Base-by-base conservation (phyloP, 106 monocot genomes). In the Narthecium ossifragum region DNA sequence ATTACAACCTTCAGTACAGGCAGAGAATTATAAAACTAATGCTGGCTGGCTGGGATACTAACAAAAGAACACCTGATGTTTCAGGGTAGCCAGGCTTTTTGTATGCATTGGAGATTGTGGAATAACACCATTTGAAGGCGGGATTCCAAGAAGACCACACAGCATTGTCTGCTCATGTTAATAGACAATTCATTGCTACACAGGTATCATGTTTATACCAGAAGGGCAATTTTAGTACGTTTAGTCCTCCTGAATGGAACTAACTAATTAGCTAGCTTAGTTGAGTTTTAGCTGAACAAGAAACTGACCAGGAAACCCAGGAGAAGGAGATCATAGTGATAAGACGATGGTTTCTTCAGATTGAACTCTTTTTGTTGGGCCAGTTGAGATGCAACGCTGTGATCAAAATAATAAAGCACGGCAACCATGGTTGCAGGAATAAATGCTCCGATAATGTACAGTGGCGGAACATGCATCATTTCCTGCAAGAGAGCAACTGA, bases 41-140 rank as follows among this genome's bases (percentile, higher is more conserved):
- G 0, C 43, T 43, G 11, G 0, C n/a, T n/a, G n/a, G n/a, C n/a
- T n/a, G n/a, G n/a, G n/a, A n/a, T n/a, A n/a, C n/a, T n/a, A n/a
- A n/a, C n/a, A n/a, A n/a, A n/a, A 43, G 43, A 47, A 13, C 57
- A 75, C 75, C 75, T 75, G 75, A 49, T 75, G 75, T 63, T 75
- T 75, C 9, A 75, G 68, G 21, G 75, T 75, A 46, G 75, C 75
- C 68, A 75, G 56, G 31, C 68, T 62, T 63, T 75, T 75, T 34
- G 75, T 75, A 49, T 75, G 75, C 75, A 75, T 75, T 29, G 75
- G 75, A 57, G 75, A 75, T 62, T 75, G 75, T 36, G 75, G 75
- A 57, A 75, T 75, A 12, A 75, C 75, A 39, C 75, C 75, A 57
- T 75, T 75, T 32, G 75, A 39, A 29, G 75, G 75, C 62, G 75